These are phyloP conservation scores for Aspergillus costaricaensis DNA, from an alignment of 2,329 filamentous ascomycete genomes.

Conservation along the genomic window DNA sequence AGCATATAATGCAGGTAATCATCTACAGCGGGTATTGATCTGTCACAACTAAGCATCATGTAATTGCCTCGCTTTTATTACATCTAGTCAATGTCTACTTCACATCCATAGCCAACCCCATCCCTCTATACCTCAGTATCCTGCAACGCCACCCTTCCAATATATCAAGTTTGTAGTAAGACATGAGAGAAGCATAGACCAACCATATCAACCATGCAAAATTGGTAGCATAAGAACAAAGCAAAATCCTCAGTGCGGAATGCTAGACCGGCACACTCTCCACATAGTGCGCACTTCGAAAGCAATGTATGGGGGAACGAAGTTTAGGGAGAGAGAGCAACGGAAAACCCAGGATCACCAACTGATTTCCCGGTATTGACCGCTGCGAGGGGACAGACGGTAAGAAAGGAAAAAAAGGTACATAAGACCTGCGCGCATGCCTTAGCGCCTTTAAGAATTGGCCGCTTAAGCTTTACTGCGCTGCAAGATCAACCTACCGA, in stretches of 20 bases:
- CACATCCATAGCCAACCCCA: not conserved
- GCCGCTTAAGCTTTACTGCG: not conserved
- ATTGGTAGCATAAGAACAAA: not conserved
- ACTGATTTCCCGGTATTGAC: not conserved
- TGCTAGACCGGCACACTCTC: not conserved
- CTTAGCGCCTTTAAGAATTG: not conserved
- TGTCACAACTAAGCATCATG: not conserved
- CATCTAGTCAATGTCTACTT: not conserved
- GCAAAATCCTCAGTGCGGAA: not conserved
- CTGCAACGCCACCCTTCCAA: not conserved
- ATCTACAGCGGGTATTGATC: too few species aligned
- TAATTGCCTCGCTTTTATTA: not conserved
- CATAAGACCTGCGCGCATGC: not conserved
- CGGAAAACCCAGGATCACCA: not conserved
- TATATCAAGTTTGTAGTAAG: not conserved
- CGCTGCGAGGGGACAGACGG: not conserved
- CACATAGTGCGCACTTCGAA: not conserved
- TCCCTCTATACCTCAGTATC: constrained; percentile 1
- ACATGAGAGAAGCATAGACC: not conserved
- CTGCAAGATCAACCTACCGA: not conserved
- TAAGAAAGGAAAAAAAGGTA: not conserved
- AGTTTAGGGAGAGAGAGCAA: not conserved
- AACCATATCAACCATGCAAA: not conserved
- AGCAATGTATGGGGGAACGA: not conserved
- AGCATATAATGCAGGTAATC: too few species aligned